These are phyloP conservation scores for Cystobasidiopsis lactophilus DNA, from an alignment of 768 basidiomycete species.

Conservation along the genomic window DNA sequence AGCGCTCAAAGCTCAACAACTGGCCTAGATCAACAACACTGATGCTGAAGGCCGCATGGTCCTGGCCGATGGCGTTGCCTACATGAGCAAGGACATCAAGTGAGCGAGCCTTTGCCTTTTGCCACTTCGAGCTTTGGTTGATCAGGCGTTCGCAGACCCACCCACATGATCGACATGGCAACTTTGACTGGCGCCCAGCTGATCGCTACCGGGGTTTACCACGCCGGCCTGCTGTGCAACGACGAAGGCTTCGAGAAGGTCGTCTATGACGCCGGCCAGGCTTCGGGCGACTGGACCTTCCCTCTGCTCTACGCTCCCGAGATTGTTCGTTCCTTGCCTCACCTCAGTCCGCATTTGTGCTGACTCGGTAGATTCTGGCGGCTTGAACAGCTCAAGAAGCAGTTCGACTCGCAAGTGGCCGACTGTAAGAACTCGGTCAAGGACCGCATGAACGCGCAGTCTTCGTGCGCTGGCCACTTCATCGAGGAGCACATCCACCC, in stretches of 20 bases:
- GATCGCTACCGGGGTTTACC: not conserved
- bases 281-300: not conserved
- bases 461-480: not conserved
- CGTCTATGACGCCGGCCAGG: not conserved
- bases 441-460: slow-evolving; percentile 1
- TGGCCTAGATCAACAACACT: not conserved
- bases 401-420: not conserved
- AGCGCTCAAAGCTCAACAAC: not conserved
- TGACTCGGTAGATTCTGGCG: too few relatives aligned
- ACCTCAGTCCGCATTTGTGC: too few relatives aligned
- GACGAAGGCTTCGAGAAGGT: not conserved
- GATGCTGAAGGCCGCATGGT: slow-evolving; percentile 1
- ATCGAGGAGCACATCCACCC: not conserved
- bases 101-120: not conserved
- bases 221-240: not conserved
- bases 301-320: not conserved
- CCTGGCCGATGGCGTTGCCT: not conserved
- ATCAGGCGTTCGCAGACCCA: not conserved
- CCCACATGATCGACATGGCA: not conserved
- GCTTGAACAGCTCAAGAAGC: not conserved
- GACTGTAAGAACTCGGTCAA: not conserved
- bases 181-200: slow-evolving; percentile 1
- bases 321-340: too few relatives aligned
- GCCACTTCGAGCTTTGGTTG: not conserved
- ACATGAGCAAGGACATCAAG: not conserved